Evolutionary conservation across 2,329 filamentous ascomycete species (phyloP).

Genomic region (Hysterium pulicare): DNA sequence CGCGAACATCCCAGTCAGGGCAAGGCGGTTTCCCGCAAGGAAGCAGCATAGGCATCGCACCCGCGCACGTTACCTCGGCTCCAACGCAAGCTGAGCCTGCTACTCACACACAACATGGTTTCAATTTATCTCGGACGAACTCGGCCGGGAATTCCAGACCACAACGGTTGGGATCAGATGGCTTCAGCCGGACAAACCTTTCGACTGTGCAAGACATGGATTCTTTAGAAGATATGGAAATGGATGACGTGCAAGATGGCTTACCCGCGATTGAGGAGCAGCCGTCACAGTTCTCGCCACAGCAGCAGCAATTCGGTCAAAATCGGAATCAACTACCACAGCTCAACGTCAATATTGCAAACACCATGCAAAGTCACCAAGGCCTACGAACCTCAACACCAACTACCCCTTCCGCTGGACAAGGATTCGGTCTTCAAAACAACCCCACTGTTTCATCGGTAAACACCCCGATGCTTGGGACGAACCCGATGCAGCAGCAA

Average conservation of each 20-base stretch:
- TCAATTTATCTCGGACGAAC: constrained; percentile 38
- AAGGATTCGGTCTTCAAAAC: constrained; percentile 72
- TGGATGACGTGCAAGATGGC: constrained; percentile 68
- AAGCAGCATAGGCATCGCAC: constrained; percentile 16
- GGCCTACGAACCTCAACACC: constrained; percentile 83
- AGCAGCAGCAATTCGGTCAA: constrained; percentile 53
- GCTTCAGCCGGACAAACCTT: constrained; percentile 38
- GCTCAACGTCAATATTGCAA: constrained; percentile 77
- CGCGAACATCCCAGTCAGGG: constrained; percentile 48
- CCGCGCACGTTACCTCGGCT: constrained; percentile 42
- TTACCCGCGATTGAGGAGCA: constrained; percentile 65
- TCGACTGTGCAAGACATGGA: constrained; percentile 64
- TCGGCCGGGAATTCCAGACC: constrained; percentile 31
- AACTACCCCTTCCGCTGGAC: constrained; percentile 72
- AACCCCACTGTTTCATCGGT: constrained; percentile 97
- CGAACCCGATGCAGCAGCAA: constrained; percentile 64
- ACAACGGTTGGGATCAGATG: constrained; percentile 38
- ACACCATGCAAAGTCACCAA: constrained; percentile 64
- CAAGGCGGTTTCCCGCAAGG: constrained; percentile 38
- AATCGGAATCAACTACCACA: constrained; percentile 59
- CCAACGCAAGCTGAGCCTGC: constrained; percentile 37
- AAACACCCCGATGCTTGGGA: constrained; percentile 87
- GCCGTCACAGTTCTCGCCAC: constrained; percentile 56
- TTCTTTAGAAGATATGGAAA: constrained; percentile 89
- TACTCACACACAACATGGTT: constrained; percentile 35